Base-by-base conservation (phyloP, 148 eudicot species). In the Fagopyrum esculentum region DNA sequence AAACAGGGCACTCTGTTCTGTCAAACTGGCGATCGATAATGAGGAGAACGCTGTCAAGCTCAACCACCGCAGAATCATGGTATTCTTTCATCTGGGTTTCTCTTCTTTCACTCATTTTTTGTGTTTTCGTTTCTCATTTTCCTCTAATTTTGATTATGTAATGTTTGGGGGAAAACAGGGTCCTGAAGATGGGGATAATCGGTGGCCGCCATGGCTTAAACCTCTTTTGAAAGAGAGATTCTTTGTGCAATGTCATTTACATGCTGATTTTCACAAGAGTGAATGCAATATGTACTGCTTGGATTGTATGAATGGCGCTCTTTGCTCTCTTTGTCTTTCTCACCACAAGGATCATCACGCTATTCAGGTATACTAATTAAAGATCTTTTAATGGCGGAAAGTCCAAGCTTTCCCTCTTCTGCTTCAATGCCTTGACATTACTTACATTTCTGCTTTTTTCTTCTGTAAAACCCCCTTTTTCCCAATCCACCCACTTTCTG, bases 241-340 rank as follows among this genome's bases (percentile, higher is more conserved):
- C 86, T 93, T 93, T 59, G 90, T 80, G 75, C 94, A 87, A 69
- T 91, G 98, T 77, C 81, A 84, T 64, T 75, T 79, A 17, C 98
- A 93, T 19, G 88, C 95, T 1, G 91, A 88, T 80, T 88, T 94
- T 4, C 94, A 91, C 78, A 93, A 91, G 77, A 89, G 92, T 61
- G 98, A 93, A 80, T 93, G 98, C 70, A 93, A 93, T 77, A 89
- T 93, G 98, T 93, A 82, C 74, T 93, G 98, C 46, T 80, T 93
- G 83, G 95, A 91, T 75, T 93, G 98, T 80, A 82, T 91, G 82
- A 74, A 87, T 60, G 93, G 89, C 2, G 73, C 98, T 54, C 86
- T 89, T 10, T 93, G 98, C 66, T 89, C 98, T 45, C 84, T 91
- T 48, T 93, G 98, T 19, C 84, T 93, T 43, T 52, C 82, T 13